These are phyloP conservation scores for Brasilioporus rufonigricans DNA, from an alignment of 768 basidiomycete genomes.

Conservation along the genomic window DNA sequence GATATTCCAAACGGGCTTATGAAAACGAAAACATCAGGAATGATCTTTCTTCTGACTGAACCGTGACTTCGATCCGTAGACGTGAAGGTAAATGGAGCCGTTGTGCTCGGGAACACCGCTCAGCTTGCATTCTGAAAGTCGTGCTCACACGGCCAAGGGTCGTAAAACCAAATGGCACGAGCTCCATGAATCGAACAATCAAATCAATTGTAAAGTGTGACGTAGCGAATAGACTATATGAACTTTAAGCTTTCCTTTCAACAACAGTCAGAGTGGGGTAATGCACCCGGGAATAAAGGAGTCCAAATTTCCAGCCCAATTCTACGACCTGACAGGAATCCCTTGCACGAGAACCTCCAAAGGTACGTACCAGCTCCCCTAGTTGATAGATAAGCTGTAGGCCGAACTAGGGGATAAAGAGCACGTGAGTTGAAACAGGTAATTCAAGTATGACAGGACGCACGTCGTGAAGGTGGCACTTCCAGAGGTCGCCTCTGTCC, in stretches of 20 bases:
- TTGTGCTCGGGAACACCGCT: no score
- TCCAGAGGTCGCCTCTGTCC: constrained; percentile 63
- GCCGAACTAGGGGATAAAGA: constrained; percentile 33
- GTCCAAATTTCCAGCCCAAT: not conserved
- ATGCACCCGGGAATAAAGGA: not conserved
- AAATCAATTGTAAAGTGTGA: not conserved
- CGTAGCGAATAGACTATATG: not conserved
- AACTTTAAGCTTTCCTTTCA: not conserved
- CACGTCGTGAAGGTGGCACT: constrained; percentile 55
- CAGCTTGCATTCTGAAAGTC: no score
- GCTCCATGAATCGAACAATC: not conserved
- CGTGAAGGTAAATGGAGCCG: no score
- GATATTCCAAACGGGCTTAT: no score
- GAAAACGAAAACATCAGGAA: no score
- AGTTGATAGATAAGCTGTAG: constrained; percentile 30
- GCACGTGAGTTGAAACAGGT: not conserved
- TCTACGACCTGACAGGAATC: not conserved
- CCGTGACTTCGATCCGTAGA: no score
- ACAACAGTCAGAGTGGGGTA: not conserved
- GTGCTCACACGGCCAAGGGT: no score
- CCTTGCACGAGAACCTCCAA: not conserved
- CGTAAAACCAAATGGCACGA: not conserved
- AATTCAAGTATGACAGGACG: constrained; percentile 17
- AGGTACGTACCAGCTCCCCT: not conserved
- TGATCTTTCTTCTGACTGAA: no score